A percentile compares a stretch with the other conserved stretches of the same genome.
Conservation (phyloP, 805 yeast genomes). For the Phaffomyces antillensis region DNA sequence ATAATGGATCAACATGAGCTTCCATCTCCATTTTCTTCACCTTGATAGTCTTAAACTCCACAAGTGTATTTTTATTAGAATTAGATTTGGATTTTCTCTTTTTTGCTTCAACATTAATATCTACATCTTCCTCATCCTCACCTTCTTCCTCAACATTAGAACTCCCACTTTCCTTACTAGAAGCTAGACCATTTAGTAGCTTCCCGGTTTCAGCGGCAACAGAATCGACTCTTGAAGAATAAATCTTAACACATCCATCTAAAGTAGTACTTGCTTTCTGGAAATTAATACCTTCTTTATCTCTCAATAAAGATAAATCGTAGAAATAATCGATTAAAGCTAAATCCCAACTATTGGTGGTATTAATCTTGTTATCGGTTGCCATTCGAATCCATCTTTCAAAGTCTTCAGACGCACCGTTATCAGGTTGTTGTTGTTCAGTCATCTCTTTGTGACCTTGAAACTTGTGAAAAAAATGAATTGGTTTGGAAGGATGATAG, state of each 20-base stretch:
- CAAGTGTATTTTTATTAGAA: slow-evolving; percentile 38
- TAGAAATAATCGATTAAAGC: slow-evolving; percentile 89
- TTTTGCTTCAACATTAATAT: slow-evolving; percentile 2
- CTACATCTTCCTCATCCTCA: slow-evolving; percentile 15
- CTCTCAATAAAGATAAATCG: slow-evolving; percentile 67
- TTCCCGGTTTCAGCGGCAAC: slow-evolving; percentile 88
- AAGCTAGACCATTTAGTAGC: slow-evolving; percentile 67
- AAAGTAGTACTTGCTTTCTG: slow-evolving; percentile 87
- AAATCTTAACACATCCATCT: slow-evolving; percentile 92
- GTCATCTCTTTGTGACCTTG: no score
- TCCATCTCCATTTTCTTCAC: slow-evolving; percentile 58
- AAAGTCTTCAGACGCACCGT: slow-evolving; percentile 28
- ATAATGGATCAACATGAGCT: slow-evolving; percentile 62
- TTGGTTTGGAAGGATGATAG: no score
- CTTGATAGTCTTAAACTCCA: slow-evolving; percentile 42
- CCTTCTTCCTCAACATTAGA: slow-evolving; percentile 18
- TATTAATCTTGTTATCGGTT: slow-evolving; percentile 76
- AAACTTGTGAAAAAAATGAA: no score
- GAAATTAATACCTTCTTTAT: slow-evolving; percentile 73
- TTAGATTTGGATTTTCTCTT: slow-evolving; percentile 16
- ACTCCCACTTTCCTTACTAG: slow-evolving; percentile 25
- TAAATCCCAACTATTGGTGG: slow-evolving; percentile 83
- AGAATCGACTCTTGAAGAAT: slow-evolving; percentile 84
- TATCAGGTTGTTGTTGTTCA: no score
- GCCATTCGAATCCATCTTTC: slow-evolving; percentile 81